Base-by-base conservation (phyloP, 2,329 filamentous ascomycete species). In the Plectosphaerella sp. region DNA sequence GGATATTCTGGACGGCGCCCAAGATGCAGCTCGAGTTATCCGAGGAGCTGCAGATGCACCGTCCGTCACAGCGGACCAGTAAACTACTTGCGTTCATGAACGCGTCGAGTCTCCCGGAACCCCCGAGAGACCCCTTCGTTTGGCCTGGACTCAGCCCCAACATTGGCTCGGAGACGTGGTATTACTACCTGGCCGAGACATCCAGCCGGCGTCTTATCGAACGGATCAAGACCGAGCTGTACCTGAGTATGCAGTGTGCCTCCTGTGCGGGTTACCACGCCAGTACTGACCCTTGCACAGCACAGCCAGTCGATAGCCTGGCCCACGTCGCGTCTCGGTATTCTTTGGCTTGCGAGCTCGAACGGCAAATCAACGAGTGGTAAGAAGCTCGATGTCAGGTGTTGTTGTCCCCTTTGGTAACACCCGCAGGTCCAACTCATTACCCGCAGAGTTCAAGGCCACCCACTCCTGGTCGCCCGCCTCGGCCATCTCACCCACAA, bases 141-240 rank as follows among this genome's bases (percentile, higher is more conserved):
- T 43, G 41, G 41, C 41, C 41, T 5, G 41, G 41, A 12, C 41
- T 43, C 16, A 22, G 41, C 18, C 7, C 41, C 5, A 43, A 43
- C 16, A 43, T 43, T 43, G 41, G 41, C 11, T 18, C 41, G 18
- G 41, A 43, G 41, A 43, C 43, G 22, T 56, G 54, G 54, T 54
- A 56, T 15, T 56, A 56, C 39, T 56, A 54, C 15, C 24, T 56
- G 4, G 54, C 54, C 42, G 54, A 56, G 47, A 50, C 54, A 7
- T 49, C 54, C 5, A 50, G 52, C 8, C 33, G 49, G 15, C 52
- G 45, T 3, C 54, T 56, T 18, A 52, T 47, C 14, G 49, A 42
- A 16, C 52, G 49, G 37, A 54, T 56, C n/a, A 43, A 43, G 16
- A 12, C 41, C 11, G 41, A 43, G 41, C 16, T 43, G 41, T 43